Evolutionary conservation across 257 asterid species (phyloP).

Genomic region (Nicotiana knightiana): DNA sequence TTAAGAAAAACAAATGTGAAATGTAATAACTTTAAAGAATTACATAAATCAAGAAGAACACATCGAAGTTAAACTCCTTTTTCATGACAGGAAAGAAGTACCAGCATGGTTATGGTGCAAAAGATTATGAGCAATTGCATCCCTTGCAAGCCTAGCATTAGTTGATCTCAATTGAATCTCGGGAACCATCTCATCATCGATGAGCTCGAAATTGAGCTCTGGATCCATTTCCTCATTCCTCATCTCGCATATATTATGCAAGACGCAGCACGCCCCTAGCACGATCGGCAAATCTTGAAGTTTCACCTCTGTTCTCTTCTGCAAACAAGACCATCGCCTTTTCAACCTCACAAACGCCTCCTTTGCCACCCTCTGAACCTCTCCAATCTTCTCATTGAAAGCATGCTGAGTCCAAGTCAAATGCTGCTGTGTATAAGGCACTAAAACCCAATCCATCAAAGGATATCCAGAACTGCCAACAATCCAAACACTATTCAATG

Average conservation of each 20-base stretch:
- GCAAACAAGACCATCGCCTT: constrained; percentile 89
- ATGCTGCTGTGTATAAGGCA: constrained; percentile 72
- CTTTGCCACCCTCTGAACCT: constrained; percentile 41
- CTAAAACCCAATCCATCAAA: constrained; percentile 84
- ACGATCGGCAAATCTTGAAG: constrained; percentile 87
- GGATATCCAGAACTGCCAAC: constrained; percentile 78
- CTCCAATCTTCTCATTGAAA: constrained; percentile 73
- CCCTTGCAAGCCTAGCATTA: constrained; percentile 63
- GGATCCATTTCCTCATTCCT: constrained; percentile 58
- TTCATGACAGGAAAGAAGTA: constrained; percentile 61
- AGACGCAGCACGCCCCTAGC: constrained; percentile 89
- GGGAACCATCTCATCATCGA: constrained; percentile 86
- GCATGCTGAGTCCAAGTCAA: constrained; percentile 93
- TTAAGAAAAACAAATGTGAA: constrained; percentile 19
- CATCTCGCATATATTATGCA: constrained; percentile 88
- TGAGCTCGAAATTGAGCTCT: constrained; percentile 40
- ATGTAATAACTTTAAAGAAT: constrained; percentile 9
- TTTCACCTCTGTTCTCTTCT: constrained; percentile 79
- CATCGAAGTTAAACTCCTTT: not conserved
- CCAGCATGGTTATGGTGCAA: constrained; percentile 89
- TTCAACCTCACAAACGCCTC: constrained; percentile 65
- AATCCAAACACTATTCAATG: constrained; percentile 62
- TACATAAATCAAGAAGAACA: constrained; percentile 1
- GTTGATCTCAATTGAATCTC: constrained; percentile 64
- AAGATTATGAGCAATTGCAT: constrained; percentile 75